These are phyloP conservation scores for Sarcocystis neurona DNA, from an alignment of 169 alveolate genomes.

Conservation along the genomic window DNA sequence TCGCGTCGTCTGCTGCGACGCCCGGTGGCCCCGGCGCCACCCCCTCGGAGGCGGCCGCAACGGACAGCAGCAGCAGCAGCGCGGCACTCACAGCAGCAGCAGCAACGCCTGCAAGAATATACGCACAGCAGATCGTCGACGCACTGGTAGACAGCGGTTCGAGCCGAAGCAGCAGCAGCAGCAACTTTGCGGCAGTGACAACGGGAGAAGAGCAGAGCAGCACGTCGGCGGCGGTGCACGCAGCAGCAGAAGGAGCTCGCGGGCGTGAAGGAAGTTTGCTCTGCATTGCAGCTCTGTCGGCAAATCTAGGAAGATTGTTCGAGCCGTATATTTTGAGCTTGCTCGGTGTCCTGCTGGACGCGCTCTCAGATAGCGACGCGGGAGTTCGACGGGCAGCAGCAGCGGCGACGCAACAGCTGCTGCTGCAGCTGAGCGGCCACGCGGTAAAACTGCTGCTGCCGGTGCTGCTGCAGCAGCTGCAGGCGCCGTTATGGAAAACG, in stretches of 20 bases:
- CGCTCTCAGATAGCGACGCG: background rate
- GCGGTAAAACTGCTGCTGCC: conserved; percentile 66
- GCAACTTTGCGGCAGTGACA: too few species aligned
- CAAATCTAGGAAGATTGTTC: conserved; percentile 39
- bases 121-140: too few species aligned
- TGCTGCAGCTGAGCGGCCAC: conserved; percentile 60
- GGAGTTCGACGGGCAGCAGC: conserved; percentile 53
- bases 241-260: background rate
- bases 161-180: too few species aligned
- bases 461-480: conserved; percentile 52
- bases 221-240: too few species aligned
- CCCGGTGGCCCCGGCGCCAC: too few species aligned
- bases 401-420: conserved; percentile 59
- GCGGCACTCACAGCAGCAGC: too few species aligned
- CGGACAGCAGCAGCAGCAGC: too few species aligned
- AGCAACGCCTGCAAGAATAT: too few species aligned
- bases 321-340: conserved; percentile 54
- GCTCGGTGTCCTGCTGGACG: conserved; percentile 11
- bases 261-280: conserved; percentile 60
- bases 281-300: conserved; percentile 45
- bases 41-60: too few species aligned
- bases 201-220: too few species aligned
- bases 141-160: too few species aligned
- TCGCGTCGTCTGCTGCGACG: too few species aligned
- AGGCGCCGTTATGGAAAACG: conserved; percentile 72